Evolutionary conservation across 495 filamentous ascomycete genomes (phyloP).

Genomic region (Chaetomium tenue): DNA sequence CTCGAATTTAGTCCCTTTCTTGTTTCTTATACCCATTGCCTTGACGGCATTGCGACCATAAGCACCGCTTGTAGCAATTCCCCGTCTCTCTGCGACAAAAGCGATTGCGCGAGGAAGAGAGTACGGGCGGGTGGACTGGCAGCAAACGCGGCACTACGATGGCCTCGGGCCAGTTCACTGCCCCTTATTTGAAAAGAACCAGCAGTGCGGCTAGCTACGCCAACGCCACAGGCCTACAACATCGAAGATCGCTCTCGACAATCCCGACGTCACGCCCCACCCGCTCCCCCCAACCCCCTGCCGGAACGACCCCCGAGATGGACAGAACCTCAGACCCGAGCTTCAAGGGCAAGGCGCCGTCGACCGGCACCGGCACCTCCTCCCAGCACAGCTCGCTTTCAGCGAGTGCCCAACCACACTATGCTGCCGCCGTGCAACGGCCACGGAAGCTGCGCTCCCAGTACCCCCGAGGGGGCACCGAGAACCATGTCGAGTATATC

Average conservation of each 20-base stretch:
- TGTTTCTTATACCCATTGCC: no score
- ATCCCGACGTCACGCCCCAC: slow-evolving; percentile 54
- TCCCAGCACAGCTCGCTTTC: slow-evolving; percentile 55
- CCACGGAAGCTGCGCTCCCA: slow-evolving; percentile 68
- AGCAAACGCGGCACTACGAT: slow-evolving; percentile 8
- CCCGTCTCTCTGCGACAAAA: background rate
- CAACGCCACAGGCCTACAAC: slow-evolving; percentile 27
- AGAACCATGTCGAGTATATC: slow-evolving; percentile 98
- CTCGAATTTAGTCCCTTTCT: no score
- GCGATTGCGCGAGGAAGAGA: background rate
- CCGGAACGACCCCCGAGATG: slow-evolving; percentile 37
- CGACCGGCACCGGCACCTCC: slow-evolving; percentile 50
- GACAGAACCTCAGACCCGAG: slow-evolving; percentile 53
- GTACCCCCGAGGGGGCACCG: slow-evolving; percentile 72
- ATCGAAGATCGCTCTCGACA: slow-evolving; percentile 58
- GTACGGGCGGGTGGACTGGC: background rate
- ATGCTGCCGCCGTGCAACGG: slow-evolving; percentile 42
- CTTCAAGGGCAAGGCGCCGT: slow-evolving; percentile 57
- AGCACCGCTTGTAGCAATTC: no score
- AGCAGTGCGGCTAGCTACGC: slow-evolving; percentile 20
- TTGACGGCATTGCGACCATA: no score
- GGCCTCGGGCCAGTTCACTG: slow-evolving; percentile 18
- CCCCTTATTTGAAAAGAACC: slow-evolving; percentile 19
- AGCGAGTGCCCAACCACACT: slow-evolving; percentile 42
- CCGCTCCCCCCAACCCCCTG: slow-evolving; percentile 53